Conservation (phyloP, 1,284 basidiomycete species). For the Melampsora abietis-canadensis region DNA sequence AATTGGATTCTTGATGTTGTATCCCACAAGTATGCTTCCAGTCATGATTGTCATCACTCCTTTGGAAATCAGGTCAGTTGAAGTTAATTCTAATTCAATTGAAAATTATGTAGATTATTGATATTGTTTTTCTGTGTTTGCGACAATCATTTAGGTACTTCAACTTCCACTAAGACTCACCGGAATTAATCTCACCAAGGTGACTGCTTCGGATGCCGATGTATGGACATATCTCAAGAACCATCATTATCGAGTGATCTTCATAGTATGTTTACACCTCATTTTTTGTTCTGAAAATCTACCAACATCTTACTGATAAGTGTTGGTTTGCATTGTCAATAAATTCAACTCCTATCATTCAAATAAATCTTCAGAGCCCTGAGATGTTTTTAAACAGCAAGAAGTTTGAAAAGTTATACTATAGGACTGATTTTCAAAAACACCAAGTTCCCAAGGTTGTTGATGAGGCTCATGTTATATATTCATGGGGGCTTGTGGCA, state of each 20-base stretch:
- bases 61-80: slow-evolving; percentile 12
- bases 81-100: neutral
- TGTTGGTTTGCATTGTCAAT: neutral
- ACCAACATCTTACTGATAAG: too few relatives aligned
- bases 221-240: neutral
- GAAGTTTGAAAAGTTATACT: slow-evolving; percentile 12
- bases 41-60: slow-evolving; percentile 2
- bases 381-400: slow-evolving; percentile 15
- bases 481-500: slow-evolving; percentile 21
- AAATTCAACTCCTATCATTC: neutral
- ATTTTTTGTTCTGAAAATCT: too few relatives aligned
- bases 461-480: neutral
- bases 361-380: neutral
- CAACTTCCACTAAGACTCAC: neutral
- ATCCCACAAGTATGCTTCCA: neutral
- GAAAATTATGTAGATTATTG: neutral
- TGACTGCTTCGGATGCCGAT: neutral
- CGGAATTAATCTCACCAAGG: slow-evolving; percentile 3
- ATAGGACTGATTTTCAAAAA: slow-evolving; percentile 6
- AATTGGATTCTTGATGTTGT: neutral
- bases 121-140: neutral
- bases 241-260: neutral
- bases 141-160: neutral
- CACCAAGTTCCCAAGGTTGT: neutral
- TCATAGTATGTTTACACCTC: neutral